Conservation (phyloP, 73 alveolate species). For the Uronychia binucleata region DNA sequence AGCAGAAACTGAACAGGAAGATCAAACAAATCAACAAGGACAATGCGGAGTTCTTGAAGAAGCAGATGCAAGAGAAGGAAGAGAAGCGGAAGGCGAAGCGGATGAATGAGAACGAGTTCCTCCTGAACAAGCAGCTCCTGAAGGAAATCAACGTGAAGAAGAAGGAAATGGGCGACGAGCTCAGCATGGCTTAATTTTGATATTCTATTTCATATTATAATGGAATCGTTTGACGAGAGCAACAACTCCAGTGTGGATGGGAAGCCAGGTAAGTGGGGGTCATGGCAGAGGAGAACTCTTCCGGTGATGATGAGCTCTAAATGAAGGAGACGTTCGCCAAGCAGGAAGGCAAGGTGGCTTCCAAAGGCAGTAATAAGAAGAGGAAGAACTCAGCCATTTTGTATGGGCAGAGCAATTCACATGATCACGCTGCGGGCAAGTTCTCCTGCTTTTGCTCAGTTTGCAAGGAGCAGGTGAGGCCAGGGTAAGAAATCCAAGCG, state of each 20-base stretch:
- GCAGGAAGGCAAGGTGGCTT: not conserved
- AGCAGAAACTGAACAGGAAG: slow-evolving; percentile 15
- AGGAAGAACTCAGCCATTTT: not conserved
- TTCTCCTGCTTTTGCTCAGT: not conserved
- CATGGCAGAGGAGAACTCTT: not conserved
- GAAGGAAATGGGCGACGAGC: too few species aligned
- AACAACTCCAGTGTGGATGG: not conserved
- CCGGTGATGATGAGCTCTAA: not conserved
- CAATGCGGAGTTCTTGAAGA: not conserved
- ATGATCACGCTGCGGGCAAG: not conserved
- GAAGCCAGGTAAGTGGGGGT: not conserved
- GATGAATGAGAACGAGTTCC: not conserved
- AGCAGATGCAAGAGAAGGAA: not conserved
- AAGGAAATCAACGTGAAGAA: too few species aligned
- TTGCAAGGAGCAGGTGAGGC: not conserved
- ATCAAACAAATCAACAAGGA: not conserved
- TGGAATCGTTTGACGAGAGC: not conserved
- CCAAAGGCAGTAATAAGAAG: too few species aligned
- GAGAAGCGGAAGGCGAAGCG: not conserved
- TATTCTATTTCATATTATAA: not conserved
- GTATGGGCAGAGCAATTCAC: not conserved
- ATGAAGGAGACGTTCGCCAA: not conserved
- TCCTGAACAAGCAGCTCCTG: not conserved
- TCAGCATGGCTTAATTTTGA: not conserved
- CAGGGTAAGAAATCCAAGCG: not conserved